These are phyloP conservation scores for Yamadazyma kitorensis DNA, from an alignment of 805 yeast genomes.

Conservation along the genomic window DNA sequence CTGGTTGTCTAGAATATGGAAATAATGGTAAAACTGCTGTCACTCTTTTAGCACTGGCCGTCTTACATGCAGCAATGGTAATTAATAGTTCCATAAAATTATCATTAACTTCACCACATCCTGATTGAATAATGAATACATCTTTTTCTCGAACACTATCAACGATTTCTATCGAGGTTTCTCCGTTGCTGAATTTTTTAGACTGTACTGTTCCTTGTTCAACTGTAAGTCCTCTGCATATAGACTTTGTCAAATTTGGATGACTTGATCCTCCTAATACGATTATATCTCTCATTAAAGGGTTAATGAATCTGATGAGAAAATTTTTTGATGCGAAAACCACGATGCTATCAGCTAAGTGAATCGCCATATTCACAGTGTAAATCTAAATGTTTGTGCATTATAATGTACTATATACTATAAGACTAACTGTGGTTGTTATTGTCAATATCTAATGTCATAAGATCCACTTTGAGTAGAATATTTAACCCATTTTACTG, in stretches of 20 bases:
- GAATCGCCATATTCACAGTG: too few relatives aligned
- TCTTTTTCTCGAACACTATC: constrained; percentile 96
- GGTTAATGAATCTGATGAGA: constrained; percentile 1
- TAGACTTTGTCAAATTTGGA: constrained; percentile 68
- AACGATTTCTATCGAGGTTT: constrained; percentile 78
- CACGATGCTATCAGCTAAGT: too few relatives aligned
- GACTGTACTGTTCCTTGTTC: constrained; percentile 64
- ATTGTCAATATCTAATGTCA: constrained; percentile 75
- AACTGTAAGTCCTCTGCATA: constrained; percentile 75
- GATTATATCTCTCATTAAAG: constrained; percentile 72
- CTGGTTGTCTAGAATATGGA: constrained; percentile 96
- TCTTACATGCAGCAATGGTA: constrained; percentile 87
- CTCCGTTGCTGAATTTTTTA: constrained; percentile 81
- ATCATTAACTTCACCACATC: constrained; percentile 87
- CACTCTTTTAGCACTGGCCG: constrained; percentile 84
- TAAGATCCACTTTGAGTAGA: constrained; percentile 73
- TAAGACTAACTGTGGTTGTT: too few relatives aligned
- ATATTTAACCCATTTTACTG: constrained; percentile 89
- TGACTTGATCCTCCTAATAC: constrained; percentile 92
- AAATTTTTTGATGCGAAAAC: neutral
- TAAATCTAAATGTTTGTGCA: too few relatives aligned
- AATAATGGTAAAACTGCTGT: constrained; percentile 91
- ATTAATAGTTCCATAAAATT: constrained; percentile 78
- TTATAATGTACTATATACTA: too few relatives aligned
- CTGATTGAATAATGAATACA: constrained; percentile 85